These are phyloP conservation scores for Eutypa lata DNA, from an alignment of 2,329 filamentous ascomycete species.

Conservation along the genomic window DNA sequence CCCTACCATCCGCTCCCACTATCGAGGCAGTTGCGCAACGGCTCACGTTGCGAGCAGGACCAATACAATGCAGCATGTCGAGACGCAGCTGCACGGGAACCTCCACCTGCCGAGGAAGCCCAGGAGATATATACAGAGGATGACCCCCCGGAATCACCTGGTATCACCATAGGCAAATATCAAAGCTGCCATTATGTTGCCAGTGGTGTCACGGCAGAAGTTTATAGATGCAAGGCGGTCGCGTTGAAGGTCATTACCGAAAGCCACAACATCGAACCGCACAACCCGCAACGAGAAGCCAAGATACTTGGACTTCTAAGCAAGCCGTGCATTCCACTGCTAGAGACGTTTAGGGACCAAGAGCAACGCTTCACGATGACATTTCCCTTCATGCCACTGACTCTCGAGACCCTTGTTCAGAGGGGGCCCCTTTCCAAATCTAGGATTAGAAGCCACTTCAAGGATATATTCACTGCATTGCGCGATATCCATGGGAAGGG, in stretches of 20 bases:
- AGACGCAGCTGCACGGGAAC: conserved; percentile 22
- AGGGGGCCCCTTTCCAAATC: conserved; percentile 32
- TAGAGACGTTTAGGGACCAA: conserved; percentile 71
- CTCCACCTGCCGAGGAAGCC: conserved; percentile 22
- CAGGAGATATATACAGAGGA: conserved; percentile 2
- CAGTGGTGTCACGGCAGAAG: conserved; percentile 73
- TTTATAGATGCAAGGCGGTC: conserved; percentile 65
- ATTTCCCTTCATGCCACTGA: conserved; percentile 79
- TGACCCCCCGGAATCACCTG: conserved; percentile 21
- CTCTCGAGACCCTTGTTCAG: conserved; percentile 66
- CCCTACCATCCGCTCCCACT: neutral
- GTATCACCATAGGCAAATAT: conserved; percentile 52
- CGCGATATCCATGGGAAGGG: conserved; percentile 66
- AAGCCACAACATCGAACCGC: conserved; percentile 70
- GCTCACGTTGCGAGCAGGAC: conserved; percentile 40
- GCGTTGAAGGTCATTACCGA: conserved; percentile 87
- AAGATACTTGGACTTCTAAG: conserved; percentile 64
- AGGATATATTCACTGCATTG: conserved; percentile 68
- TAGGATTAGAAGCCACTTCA: conserved; percentile 47
- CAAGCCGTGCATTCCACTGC: conserved; percentile 60
- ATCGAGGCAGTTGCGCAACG: conserved; percentile 6
- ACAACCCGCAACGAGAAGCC: conserved; percentile 77
- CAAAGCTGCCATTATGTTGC: conserved; percentile 51
- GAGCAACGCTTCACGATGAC: conserved; percentile 71
- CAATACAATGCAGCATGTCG: conserved; percentile 51